phyloP scores from a whole-genome alignment of 2,329 filamentous ascomycete species.

The Colletotrichum phormii region DNA sequence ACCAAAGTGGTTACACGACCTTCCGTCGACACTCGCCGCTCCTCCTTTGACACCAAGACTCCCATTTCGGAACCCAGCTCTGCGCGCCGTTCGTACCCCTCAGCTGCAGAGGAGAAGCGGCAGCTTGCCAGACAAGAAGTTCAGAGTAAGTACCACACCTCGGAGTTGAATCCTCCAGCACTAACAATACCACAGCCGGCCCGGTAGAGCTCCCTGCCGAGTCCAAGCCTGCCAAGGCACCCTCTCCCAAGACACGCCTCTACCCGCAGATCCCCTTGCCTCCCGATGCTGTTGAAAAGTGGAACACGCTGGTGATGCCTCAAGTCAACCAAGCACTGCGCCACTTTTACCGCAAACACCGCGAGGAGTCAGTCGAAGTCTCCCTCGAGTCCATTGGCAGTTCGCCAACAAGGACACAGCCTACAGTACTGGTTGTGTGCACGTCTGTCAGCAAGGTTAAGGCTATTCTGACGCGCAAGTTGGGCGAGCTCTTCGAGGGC shows the following conservation, averaged over 20 bases:
- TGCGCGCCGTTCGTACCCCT: slow-evolving; percentile 18
- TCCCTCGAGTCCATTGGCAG: slow-evolving; percentile 81
- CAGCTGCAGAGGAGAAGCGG: slow-evolving; percentile 32
- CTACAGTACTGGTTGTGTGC: slow-evolving; percentile 83
- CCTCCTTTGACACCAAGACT: slow-evolving; percentile 10
- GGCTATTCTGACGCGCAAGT: slow-evolving; percentile 75
- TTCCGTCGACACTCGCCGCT: slow-evolving; percentile 57
- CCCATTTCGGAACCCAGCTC: slow-evolving; percentile 21
- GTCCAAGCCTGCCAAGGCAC: slow-evolving; percentile 23
- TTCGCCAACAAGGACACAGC: slow-evolving; percentile 71
- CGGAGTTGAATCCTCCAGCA: background rate
- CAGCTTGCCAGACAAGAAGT: slow-evolving; percentile 20
- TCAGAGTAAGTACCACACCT: background rate
- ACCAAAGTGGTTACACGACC: slow-evolving; percentile 8
- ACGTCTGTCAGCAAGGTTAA: slow-evolving; percentile 80
- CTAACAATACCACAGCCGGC: slow-evolving; percentile 7
- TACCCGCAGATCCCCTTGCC: slow-evolving; percentile 70
- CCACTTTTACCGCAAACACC: slow-evolving; percentile 77
- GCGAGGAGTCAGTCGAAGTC: slow-evolving; percentile 79
- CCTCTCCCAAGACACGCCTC: slow-evolving; percentile 60
- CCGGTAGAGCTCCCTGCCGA: slow-evolving; percentile 19
- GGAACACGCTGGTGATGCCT: slow-evolving; percentile 78
- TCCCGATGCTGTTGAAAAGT: slow-evolving; percentile 74
- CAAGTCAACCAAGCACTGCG: slow-evolving; percentile 79
- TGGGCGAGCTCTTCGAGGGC: slow-evolving; percentile 74